Conservation (phyloP, 805 yeast genomes). For the Candida coleopterorum region DNA sequence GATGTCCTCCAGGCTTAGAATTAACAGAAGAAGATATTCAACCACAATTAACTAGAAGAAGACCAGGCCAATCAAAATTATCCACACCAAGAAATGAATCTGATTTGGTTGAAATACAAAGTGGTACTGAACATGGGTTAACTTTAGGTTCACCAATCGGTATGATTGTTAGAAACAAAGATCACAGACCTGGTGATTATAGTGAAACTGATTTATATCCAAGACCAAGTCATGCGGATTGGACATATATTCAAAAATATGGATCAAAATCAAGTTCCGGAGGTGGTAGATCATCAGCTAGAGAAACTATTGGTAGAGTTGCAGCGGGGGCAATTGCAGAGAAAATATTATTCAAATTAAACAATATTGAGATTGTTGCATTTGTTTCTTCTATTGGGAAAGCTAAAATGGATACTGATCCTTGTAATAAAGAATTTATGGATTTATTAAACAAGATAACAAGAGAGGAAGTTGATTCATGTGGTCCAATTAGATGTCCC, state of each 20-base stretch:
- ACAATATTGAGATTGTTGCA: constrained; percentile 90
- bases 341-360: constrained; percentile 63
- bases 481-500: constrained; percentile 94
- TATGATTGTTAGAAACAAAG: constrained; percentile 88
- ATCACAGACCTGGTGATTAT: constrained; percentile 96
- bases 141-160: constrained; percentile 95
- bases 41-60: constrained; percentile 92
- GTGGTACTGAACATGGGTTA: constrained; percentile 87
- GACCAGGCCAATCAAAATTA: constrained; percentile 93
- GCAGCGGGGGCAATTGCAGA: constrained; percentile 99
- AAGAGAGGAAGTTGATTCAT: constrained; percentile 80
- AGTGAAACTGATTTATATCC: constrained; percentile 93
- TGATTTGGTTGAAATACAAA: constrained; percentile 87
- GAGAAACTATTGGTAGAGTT: constrained; percentile 98
- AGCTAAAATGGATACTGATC: constrained; percentile 69
- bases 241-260: constrained; percentile 85
- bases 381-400: constrained; percentile 92
- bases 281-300: constrained; percentile 95
- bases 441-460: constrained; percentile 69
- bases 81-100: constrained; percentile 96
- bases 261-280: constrained; percentile 93
- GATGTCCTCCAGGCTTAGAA: constrained; percentile 92
- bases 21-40: constrained; percentile 85
- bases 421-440: constrained; percentile 60
- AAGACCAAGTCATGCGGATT: constrained; percentile 97